phyloP scores from a whole-genome alignment of 495 filamentous ascomycete genomes.

The Friedmanniomyces simplex region DNA sequence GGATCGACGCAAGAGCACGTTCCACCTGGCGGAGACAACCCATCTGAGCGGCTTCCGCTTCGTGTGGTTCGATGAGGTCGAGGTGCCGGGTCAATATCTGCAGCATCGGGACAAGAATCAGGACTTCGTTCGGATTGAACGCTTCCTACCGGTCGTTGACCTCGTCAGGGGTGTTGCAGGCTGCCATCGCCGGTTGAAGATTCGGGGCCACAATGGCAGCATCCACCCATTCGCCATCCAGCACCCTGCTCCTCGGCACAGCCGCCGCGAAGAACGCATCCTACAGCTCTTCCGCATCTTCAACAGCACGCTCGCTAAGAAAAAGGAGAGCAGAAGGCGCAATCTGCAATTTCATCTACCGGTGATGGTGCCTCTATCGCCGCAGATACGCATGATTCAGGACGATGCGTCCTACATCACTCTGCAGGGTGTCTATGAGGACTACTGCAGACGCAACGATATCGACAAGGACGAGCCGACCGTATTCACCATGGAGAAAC shows the following conservation, averaged over 20 bases:
- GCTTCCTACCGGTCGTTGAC: slow-evolving; percentile 89
- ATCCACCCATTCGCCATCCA: slow-evolving; percentile 92
- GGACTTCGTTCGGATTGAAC: slow-evolving; percentile 92
- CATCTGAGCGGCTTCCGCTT: slow-evolving; percentile 92
- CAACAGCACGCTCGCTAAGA: slow-evolving; percentile 77
- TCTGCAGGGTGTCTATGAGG: slow-evolving; percentile 87
- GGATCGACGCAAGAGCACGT: slow-evolving; percentile 62
- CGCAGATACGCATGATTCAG: slow-evolving; percentile 84
- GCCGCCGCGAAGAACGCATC: slow-evolving; percentile 86
- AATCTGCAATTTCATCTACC: slow-evolving; percentile 95
- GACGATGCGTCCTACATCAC: slow-evolving; percentile 93
- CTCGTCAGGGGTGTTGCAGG: slow-evolving; percentile 77
- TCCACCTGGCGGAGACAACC: slow-evolving; percentile 69
- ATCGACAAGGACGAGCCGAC: slow-evolving; percentile 92
- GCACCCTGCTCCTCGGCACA: slow-evolving; percentile 83
- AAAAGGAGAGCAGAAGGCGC: slow-evolving; percentile 86
- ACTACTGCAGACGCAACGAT: slow-evolving; percentile 76
- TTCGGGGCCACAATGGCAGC: slow-evolving; percentile 95
- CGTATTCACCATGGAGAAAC: slow-evolving; percentile 86
- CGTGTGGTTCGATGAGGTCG: slow-evolving; percentile 95
- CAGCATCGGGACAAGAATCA: slow-evolving; percentile 96
- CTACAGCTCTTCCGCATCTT: slow-evolving; percentile 96
- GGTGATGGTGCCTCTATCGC: slow-evolving; percentile 85
- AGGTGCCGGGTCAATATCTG: slow-evolving; percentile 94
- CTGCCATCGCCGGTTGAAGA: slow-evolving; percentile 85